Conservation (phyloP, 2,329 filamentous ascomycete genomes). For the Colletotrichum lini region DNA sequence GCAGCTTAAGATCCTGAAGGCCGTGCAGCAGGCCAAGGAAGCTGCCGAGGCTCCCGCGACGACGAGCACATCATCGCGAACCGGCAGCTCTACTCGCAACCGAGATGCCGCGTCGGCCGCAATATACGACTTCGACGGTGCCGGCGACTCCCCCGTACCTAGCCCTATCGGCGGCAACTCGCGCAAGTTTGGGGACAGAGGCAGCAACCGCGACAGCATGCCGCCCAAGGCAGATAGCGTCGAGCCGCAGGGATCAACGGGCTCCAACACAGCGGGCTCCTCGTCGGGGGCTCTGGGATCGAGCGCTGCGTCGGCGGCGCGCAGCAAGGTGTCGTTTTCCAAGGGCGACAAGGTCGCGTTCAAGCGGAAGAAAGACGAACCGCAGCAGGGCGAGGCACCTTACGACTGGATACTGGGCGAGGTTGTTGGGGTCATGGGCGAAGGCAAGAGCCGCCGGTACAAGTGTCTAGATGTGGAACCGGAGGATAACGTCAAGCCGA, state of each 20-base stretch:
- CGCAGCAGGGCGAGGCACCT: conserved; percentile 60
- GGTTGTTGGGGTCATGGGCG: conserved; percentile 81
- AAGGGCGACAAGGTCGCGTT: conserved; percentile 78
- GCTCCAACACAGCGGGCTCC: conserved; percentile 52
- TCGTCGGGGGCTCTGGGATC: conserved; percentile 42
- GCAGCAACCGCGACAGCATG: conserved; percentile 65
- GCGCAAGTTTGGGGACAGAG: conserved; percentile 52
- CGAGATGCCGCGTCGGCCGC: conserved; percentile 50
- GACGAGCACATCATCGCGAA: conserved; percentile 38
- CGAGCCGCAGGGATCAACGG: conserved; percentile 63
- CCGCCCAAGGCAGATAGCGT: conserved; percentile 70
- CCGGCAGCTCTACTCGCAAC: conserved; percentile 41
- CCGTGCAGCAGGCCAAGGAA: conserved; percentile 61
- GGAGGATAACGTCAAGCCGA: conserved; percentile 76
- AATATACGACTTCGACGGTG: conserved; percentile 61
- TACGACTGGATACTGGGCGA: conserved; percentile 82
- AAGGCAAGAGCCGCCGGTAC: conserved; percentile 83
- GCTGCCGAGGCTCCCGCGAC: conserved; percentile 50
- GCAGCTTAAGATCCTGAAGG: conserved; percentile 59
- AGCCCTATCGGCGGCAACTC: conserved; percentile 55
- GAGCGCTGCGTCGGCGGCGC: conserved; percentile 40
- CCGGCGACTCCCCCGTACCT: conserved; percentile 61
- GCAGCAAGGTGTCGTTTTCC: conserved; percentile 67
- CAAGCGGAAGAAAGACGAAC: conserved; percentile 67
- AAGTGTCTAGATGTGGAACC: conserved; percentile 86